Base-by-base conservation (phyloP, 208 protist species). In the Phytomonas francai region DNA sequence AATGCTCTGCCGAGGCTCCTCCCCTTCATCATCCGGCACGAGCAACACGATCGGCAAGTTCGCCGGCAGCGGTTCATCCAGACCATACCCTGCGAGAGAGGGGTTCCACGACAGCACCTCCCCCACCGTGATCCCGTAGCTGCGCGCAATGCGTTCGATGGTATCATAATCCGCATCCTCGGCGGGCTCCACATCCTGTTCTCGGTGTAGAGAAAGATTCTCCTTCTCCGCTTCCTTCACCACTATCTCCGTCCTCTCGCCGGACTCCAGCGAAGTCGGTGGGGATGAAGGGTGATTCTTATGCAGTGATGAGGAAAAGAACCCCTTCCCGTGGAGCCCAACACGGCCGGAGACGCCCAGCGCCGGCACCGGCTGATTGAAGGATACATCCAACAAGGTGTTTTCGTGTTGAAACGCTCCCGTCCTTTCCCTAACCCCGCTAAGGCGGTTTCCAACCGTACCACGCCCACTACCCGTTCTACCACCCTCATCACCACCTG, bases 1-100 rank as follows among this genome's bases (percentile, higher is more conserved):
- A n/a, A n/a, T n/a, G n/a, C n/a, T n/a, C n/a, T n/a, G n/a, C n/a
- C n/a, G n/a, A n/a, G n/a, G n/a, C n/a, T 65, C 71, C n/a, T 63
- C 39, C n/a, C 72, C 72, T 1, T 74, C 79, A 0, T 63, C 75
- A 60, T 72, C 76, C 19, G 71, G 65, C 57, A 83, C 58, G 61
- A 83, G 82, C 39, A 93, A 65, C 28, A 87, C 78, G 67, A 93
- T 88, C 31, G 80, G 79, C 45, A 93, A 64, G 62, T 91, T 83
- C 8, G 88, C 68, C 30, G 88, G 88, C 49, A 93, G 74, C 22
- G 88, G 83, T 33, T 91, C 85, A 56, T 76, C 73, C 4, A 73
- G 39, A 8, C 30, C 61, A 73, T 90, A 93, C 33, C 59, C 70
- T 61, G 65, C 71, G 51, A 93, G 63, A 59, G 84, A 89, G 25